Conservation (phyloP, 2,329 filamentous ascomycete genomes). For the Ophiosphaerella korrae region DNA sequence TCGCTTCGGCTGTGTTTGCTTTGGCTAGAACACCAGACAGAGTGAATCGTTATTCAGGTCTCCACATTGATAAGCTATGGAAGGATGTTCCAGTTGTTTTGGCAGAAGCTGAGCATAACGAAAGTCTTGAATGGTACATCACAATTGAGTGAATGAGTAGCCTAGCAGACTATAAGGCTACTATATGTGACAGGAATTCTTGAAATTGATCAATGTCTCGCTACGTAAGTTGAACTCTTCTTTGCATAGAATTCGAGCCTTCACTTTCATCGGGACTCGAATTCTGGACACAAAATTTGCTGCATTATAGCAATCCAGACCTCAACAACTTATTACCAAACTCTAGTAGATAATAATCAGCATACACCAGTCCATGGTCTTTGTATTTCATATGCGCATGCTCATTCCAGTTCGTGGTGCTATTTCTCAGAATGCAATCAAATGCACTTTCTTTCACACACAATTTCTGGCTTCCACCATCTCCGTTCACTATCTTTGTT, state of each 20-base stretch:
- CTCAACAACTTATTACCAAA: constrained; percentile 55
- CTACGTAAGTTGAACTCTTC: too few relatives aligned
- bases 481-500: constrained; percentile 21
- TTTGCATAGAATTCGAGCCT: too few relatives aligned
- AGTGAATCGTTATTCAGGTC: constrained; percentile 13
- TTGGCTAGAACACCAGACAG: constrained; percentile 20
- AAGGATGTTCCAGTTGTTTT: constrained; percentile 24
- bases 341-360: constrained; percentile 56
- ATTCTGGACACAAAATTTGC: neutral
- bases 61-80: constrained; percentile 27
- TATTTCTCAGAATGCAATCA: constrained; percentile 54
- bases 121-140: constrained; percentile 1
- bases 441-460: constrained; percentile 37
- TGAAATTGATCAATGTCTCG: too few relatives aligned
- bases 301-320: constrained; percentile 30
- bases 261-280: too few relatives aligned
- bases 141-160: neutral
- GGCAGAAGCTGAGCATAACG: neutral
- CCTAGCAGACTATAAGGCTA: too few relatives aligned
- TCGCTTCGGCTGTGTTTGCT: constrained; percentile 31
- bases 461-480: constrained; percentile 14
- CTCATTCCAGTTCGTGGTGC: constrained; percentile 56
- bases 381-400: constrained; percentile 53
- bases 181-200: too few relatives aligned
- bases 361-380: constrained; percentile 57